Evolutionary conservation across 1,284 basidiomycete species (phyloP), one percentile per base, ranked within the genome.

Genomic region (Erythrobasidium hasegawianum): DNA sequence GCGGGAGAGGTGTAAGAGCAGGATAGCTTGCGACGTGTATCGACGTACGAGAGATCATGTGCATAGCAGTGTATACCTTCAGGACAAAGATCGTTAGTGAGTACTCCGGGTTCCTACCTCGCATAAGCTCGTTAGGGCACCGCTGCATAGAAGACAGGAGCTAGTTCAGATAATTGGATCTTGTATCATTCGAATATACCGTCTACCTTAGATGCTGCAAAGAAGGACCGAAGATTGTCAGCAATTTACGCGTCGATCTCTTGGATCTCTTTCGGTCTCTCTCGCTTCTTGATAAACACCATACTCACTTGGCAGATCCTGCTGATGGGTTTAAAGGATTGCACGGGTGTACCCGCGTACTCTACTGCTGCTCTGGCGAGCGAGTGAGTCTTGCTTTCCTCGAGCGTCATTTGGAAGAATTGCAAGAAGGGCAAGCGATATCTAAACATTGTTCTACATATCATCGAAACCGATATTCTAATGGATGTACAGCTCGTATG

Each of bases 11-110:
- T 2, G 7, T 43, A 24, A 2, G 22, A 16, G 14, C 27, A 5
- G 27, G 38, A 20, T 22, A 29, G n/a, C n/a, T n/a, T n/a, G n/a
- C n/a, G n/a, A n/a, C n/a, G n/a, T n/a, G n/a, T n/a, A n/a, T n/a
- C 13, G 5, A 58, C 62, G 4, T 18, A 65, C 62, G 55, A 57
- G 2, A 58, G 43, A 20, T 65, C 62, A 24, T 65, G 54, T 3
- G 62, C 62, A 43, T 65, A 65, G 55, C 62, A 65, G 26, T 65
- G 62, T 9, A 65, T 57, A 18, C 33, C 33, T 33, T 33, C 5
- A 5, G 33, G n/a, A n/a, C 33, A 33, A 4, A 33, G 33, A 33
- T 33, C 33, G 33, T 33, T 11, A 33, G 33, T 33, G n/a, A n/a
- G n/a, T n/a, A n/a, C n/a, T n/a, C n/a, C n/a, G n/a, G n/a, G n/a